Evolutionary conservation across 2,329 filamentous ascomycete species (phyloP).

Genomic region (Trichophyton benhamiae): DNA sequence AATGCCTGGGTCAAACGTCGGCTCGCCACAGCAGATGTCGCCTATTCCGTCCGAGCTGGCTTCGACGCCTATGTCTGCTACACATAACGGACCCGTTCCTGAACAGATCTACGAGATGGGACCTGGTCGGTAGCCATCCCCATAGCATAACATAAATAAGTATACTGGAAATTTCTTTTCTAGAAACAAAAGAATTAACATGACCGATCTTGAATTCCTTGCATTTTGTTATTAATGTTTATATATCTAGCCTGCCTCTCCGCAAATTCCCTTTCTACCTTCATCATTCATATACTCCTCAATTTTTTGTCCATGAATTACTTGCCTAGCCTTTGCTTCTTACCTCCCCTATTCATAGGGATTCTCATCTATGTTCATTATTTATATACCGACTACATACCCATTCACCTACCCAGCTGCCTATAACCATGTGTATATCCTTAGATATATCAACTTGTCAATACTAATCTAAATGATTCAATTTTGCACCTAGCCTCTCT

Average conservation of each 20-base stretch:
- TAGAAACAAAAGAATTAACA: not conserved
- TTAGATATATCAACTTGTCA: slow-evolving; percentile 1
- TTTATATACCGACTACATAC: not conserved
- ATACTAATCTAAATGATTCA: not conserved
- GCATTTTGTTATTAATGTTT: not conserved
- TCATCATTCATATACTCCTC: not conserved
- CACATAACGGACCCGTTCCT: slow-evolving; percentile 12
- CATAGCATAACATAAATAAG: too few relatives aligned
- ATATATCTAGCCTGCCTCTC: not conserved
- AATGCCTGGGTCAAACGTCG: slow-evolving; percentile 10
- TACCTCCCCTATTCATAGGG: not conserved
- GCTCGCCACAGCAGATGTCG: not conserved
- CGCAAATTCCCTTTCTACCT: not conserved
- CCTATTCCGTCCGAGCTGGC: slow-evolving; percentile 2
- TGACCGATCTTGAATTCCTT: not conserved
- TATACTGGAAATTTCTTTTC: too few relatives aligned
- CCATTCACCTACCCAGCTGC: not conserved
- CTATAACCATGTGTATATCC: not conserved
- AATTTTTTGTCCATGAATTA: not conserved
- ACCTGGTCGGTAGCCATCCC: not conserved
- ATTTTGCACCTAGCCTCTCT: not conserved
- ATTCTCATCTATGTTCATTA: not conserved
- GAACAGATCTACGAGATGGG: slow-evolving; percentile 15
- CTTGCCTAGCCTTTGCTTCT: not conserved
- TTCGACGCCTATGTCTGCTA: slow-evolving; percentile 9